These are phyloP conservation scores for Suillus sp. DNA, from an alignment of 768 basidiomycete genomes.

Conservation along the genomic window DNA sequence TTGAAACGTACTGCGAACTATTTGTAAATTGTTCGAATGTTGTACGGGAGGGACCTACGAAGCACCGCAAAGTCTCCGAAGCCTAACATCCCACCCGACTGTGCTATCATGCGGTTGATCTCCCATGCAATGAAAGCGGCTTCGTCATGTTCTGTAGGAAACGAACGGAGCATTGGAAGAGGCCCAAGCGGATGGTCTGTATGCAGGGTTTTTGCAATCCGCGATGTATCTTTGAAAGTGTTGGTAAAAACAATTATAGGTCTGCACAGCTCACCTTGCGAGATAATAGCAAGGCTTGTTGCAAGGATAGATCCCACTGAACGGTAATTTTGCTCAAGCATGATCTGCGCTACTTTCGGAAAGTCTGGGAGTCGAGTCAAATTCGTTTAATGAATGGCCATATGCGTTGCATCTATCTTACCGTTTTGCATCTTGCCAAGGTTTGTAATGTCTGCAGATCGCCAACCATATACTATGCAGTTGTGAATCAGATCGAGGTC, in stretches of 20 bases:
- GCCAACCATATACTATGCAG: slow-evolving; percentile 77
- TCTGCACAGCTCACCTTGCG: slow-evolving; percentile 58
- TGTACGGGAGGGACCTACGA: slow-evolving; percentile 44
- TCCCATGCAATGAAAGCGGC: slow-evolving; percentile 72
- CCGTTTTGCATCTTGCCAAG: slow-evolving; percentile 71
- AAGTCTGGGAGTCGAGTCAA: slow-evolving; percentile 52
- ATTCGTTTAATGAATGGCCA: neutral
- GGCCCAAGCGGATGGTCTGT: slow-evolving; percentile 68
- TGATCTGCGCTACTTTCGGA: slow-evolving; percentile 60
- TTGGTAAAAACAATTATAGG: neutral
- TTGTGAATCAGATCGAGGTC: slow-evolving; percentile 3
- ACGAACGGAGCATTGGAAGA: slow-evolving; percentile 57
- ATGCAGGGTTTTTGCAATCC: slow-evolving; percentile 72
- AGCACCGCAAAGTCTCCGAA: slow-evolving; percentile 85
- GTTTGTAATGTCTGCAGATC: slow-evolving; percentile 78
- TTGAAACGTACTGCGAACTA: slow-evolving; percentile 71
- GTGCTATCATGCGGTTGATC: slow-evolving; percentile 75
- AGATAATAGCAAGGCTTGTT: slow-evolving; percentile 75
- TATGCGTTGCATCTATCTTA: slow-evolving; percentile 20
- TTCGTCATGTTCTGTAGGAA: slow-evolving; percentile 61
- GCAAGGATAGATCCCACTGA: slow-evolving; percentile 77
- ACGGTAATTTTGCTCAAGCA: slow-evolving; percentile 86
- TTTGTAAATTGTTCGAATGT: slow-evolving; percentile 8
- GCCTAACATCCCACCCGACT: slow-evolving; percentile 66
- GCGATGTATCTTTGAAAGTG: slow-evolving; percentile 57